Base-by-base conservation (phyloP, 225 moss, liverwort and hornwort species). In the Neckera pumila region DNA sequence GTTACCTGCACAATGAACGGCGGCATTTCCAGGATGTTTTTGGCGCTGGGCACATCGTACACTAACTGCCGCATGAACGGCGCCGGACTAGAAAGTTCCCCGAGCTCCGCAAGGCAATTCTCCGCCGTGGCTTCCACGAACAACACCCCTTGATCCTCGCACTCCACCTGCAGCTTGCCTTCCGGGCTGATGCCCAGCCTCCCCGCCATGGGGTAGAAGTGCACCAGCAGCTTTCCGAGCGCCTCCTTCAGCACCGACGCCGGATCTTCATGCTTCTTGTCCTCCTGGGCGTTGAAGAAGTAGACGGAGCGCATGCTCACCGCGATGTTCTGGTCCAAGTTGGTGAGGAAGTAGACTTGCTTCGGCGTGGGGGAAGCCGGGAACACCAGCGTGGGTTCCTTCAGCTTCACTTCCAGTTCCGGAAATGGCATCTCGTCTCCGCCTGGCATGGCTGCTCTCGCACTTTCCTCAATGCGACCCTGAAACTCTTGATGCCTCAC, bases 51-150 rank as follows among this genome's bases (percentile, higher is more conserved):
- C 36, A 90, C 38, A 6, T 93, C 93, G 89, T 95, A 97, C 17
- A 97, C 91, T 11, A 99, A 92, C 93, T 97, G 90, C 34, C 91
- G 91, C 89, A 96, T 95, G 70, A 92, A 95, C 34, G 94, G 93
- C 27, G 91, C 88, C 8, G 96, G 96, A 79, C 87, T 95, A 11
- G 94, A 91, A 17, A 96, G 89, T 86, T 97, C 95, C 20, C 95
- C 96, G 76, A 99, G 90, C 81, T 99, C 96, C 12, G 87, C 94
- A 9, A 95, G 90, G 79, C 70, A 89, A 21, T 89, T 77, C 17
- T 95, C 91, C 23, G 95, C 90, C 1, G 30, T 64, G 34, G 95
- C 95, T 67, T 92, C 92, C 66, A 95, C 92, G 38, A 94, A 94
- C 72, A 95, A 2, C 33, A 57, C 90, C 9, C 95, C 95, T 82